phyloP scores from a whole-genome alignment of 192 early-diverging fungal genomes.

The Backusella tuberculispora region DNA sequence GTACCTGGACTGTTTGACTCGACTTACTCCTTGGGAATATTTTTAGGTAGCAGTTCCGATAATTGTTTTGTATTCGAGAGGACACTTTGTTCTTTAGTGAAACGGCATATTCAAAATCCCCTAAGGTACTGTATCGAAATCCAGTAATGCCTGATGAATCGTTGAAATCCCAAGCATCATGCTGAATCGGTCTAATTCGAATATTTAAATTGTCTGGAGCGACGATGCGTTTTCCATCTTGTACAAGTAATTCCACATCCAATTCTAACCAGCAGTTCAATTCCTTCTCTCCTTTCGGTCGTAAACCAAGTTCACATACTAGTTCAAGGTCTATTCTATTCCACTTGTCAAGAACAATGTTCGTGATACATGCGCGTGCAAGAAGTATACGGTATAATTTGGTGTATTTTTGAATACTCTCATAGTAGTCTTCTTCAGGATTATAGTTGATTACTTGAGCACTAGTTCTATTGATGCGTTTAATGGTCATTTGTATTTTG shows the following conservation, averaged over 20 bases:
- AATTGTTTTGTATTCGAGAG: neutral
- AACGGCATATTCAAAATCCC: constrained; percentile 20
- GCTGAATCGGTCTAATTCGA: constrained; percentile 1
- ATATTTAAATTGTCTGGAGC: neutral
- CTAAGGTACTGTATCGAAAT: neutral
- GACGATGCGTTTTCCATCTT: neutral
- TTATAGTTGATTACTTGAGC: neutral
- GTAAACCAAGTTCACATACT: constrained; percentile 29
- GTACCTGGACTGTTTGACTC: neutral
- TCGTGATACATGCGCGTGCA: neutral
- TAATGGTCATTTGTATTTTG: neutral
- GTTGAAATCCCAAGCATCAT: constrained; percentile 15
- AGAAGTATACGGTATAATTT: constrained; percentile 7
- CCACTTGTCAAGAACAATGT: constrained; percentile 17
- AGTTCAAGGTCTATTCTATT: constrained; percentile 21
- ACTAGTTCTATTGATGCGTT: neutral
- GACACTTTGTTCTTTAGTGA: neutral
- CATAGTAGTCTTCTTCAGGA: constrained; percentile 7
- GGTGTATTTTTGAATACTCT: constrained; percentile 15
- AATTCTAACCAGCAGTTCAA: neutral
- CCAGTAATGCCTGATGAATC: neutral
- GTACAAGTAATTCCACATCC: neutral
- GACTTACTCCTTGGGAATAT: neutral
- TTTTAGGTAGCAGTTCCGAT: neutral
- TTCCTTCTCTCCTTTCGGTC: neutral